These are phyloP conservation scores for Coniochaeta sp. DNA, from an alignment of 2,329 filamentous ascomycete species.

Conservation along the genomic window DNA sequence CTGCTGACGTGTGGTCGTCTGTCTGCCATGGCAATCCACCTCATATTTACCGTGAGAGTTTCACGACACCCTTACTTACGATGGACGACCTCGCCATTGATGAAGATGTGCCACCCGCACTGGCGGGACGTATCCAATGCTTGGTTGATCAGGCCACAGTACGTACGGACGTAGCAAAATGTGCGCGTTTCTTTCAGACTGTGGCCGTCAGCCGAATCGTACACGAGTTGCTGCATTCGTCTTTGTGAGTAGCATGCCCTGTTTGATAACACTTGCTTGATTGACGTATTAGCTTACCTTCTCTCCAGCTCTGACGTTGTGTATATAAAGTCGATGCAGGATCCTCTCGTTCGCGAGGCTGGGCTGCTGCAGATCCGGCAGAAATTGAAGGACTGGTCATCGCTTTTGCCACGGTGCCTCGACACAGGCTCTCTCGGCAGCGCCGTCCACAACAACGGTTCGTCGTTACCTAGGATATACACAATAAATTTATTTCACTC, in stretches of 20 bases:
- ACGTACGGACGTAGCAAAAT: constrained; percentile 24
- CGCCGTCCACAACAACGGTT: constrained; percentile 12
- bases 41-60: constrained; percentile 31
- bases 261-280: not conserved
- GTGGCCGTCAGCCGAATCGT: constrained; percentile 22
- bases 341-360: constrained; percentile 8
- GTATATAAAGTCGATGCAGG: constrained; percentile 9
- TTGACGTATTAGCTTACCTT: not conserved
- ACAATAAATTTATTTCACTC: not conserved
- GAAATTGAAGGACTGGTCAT: constrained; percentile 26
- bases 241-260: not conserved
- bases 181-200: constrained; percentile 28
- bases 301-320: constrained; percentile 6
- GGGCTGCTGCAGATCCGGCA: constrained; percentile 17
- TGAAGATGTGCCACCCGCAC: constrained; percentile 29
- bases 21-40: constrained; percentile 38
- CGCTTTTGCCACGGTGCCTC: constrained; percentile 26
- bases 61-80: constrained; percentile 27
- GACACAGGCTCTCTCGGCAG: constrained; percentile 7
- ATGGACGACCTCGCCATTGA: constrained; percentile 35
- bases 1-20: constrained; percentile 35
- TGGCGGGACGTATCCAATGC: constrained; percentile 12
- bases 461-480: constrained; percentile 1
- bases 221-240: constrained; percentile 18
- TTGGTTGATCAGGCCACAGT: constrained; percentile 25